Evolutionary conservation across 2,329 filamentous ascomycete genomes (phyloP), one percentile per base, ranked within the genome.

Genomic region (Bipolaris victoriae): DNA sequence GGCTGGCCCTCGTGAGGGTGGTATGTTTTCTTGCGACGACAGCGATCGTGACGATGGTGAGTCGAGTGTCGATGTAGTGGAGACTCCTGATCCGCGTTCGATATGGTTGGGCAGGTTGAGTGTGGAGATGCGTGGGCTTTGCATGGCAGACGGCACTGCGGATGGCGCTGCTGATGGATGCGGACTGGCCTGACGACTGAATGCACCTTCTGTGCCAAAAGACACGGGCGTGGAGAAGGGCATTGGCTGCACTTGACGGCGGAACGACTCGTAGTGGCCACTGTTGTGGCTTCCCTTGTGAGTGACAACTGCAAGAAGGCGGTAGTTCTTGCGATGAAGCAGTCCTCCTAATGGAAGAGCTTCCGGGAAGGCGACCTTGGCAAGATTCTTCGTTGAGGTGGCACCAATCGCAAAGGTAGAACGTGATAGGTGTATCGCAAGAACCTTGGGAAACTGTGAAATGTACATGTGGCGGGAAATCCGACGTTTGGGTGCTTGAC

Each of bases 271-370:
- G 78, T 99, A 99, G 73, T 99, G 95, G 0, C 95, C 95, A 68
- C 92, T 97, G 71, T 97, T 89, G 74, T 99, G 95, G 61, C 91
- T 96, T 36, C 95, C 95, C 70, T 96, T 96, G 74, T 99, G 95
- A 20, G 91, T 96, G 35, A 99, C 92, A 35, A 96, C 86, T 11
- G 90, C 92, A 0, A 96, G 84, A 5, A 99, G 82, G 68, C 88
- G 91, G 77, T 97, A 99, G 72, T 86, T 89, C 62, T 88, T 90
- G 69, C 90, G 88, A 55, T 90, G 85, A 41, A 95, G 78, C 22
- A 98, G 80, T 0, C 92, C 88, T 1, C 95, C 95, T 3, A 99
- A 80, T 0, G 90, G 86, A 2, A 99, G 78, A n/a, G 84, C 84
- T 76, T 98, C 94, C 0, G 93, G 93, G 68, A 98, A 99, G 0